A percentile compares a stretch with the other conserved stretches of the same genome.
These are phyloP conservation scores for Candida fluviatilis DNA, from an alignment of 805 yeast species.

Conservation along the genomic window DNA sequence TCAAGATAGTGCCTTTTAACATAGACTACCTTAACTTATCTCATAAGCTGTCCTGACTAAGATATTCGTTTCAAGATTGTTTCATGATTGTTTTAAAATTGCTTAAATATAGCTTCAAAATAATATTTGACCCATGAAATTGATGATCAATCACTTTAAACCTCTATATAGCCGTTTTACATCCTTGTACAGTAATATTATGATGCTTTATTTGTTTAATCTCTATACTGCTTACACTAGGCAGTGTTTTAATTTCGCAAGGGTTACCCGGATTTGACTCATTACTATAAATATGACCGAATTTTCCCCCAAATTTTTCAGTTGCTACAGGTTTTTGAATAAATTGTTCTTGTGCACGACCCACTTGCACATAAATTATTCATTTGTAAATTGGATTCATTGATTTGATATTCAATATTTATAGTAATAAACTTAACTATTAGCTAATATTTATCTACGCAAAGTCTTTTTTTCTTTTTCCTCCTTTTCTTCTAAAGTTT, in stretches of 20 bases:
- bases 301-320: slow-evolving; percentile 9
- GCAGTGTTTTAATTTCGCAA: not conserved
- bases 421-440: not conserved
- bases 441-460: not conserved
- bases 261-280: slow-evolving; percentile 17
- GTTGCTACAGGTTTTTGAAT: not conserved
- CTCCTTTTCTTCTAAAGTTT: not conserved
- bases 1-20: too few species aligned
- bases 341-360: slow-evolving; percentile 3
- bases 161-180: too few species aligned
- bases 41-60: too few species aligned
- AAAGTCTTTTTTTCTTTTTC: not conserved
- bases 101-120: too few species aligned
- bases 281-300: slow-evolving; percentile 15
- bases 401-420: slow-evolving; percentile 31
- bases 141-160: too few species aligned
- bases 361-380: slow-evolving; percentile 6
- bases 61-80: too few species aligned
- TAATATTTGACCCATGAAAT: too few species aligned
- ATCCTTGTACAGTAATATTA: too few species aligned
- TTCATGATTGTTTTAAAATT: too few species aligned
- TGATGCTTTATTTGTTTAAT: too few species aligned
- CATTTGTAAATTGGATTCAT: slow-evolving; percentile 33
- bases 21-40: too few species aligned
- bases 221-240: too few species aligned